phyloP scores from a whole-genome alignment of 163 green algal species.

The Coccomyxa subellipsoidea region DNA sequence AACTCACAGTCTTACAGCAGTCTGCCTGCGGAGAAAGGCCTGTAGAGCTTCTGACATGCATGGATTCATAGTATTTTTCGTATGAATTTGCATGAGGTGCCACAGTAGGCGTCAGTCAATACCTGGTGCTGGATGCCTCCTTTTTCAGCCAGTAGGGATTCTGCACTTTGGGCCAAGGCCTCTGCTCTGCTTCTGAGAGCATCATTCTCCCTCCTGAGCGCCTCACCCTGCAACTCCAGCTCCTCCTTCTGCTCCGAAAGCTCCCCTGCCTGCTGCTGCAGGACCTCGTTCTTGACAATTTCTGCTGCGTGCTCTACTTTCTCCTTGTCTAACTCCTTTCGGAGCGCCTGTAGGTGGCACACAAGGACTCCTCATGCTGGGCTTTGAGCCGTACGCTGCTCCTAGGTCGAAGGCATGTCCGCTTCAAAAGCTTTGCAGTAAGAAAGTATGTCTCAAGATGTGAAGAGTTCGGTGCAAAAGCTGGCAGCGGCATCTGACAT shows the following conservation, averaged over 20 bases:
- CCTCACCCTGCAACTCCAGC: neutral
- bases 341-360: neutral
- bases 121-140: neutral
- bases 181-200: neutral
- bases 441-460: too few species aligned
- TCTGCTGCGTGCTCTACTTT: neutral
- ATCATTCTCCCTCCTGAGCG: neutral
- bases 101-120: too few species aligned
- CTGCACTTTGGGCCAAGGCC: neutral
- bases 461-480: too few species aligned
- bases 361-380: too few species aligned
- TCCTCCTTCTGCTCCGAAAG: neutral
- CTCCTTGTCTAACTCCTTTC: slow-evolving; percentile 1
- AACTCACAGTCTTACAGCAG: neutral
- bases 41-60: neutral
- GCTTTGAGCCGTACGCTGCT: too few species aligned
- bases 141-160: neutral
- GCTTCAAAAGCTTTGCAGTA: too few species aligned
- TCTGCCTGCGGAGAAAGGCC: neutral
- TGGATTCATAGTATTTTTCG: neutral
- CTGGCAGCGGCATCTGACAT: too few species aligned
- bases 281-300: neutral
- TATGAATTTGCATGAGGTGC: too few species aligned
- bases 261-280: neutral
- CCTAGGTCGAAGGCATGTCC: too few species aligned